Conservation (phyloP, 192 early-diverging fungal species). For the Linnemannia hyalina region DNA sequence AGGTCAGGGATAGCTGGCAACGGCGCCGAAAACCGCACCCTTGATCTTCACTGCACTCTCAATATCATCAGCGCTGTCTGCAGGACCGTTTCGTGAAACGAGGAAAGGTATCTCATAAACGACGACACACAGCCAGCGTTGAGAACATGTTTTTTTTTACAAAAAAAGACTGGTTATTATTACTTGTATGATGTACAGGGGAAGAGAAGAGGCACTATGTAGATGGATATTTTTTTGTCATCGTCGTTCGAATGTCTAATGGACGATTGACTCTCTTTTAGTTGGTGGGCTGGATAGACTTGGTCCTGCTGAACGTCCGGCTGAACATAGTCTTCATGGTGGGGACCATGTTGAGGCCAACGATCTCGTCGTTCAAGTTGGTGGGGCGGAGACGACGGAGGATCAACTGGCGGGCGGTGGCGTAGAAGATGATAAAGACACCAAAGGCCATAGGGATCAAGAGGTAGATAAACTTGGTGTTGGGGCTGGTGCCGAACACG, state of each 20-base stretch:
- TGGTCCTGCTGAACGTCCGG: conserved; percentile 43
- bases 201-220: not conserved
- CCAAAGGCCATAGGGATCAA: conserved; percentile 91
- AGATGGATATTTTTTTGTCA: not conserved
- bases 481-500: conserved; percentile 83
- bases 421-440: conserved; percentile 80
- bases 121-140: too few species aligned
- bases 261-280: not conserved
- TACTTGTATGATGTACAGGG: not conserved
- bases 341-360: conserved; percentile 76
- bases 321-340: conserved; percentile 58
- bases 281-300: conserved; percentile 30
- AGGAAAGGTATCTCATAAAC: too few species aligned
- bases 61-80: too few species aligned
- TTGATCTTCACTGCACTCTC: too few species aligned
- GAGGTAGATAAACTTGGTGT: conserved; percentile 73
- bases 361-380: conserved; percentile 78
- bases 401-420: conserved; percentile 73
- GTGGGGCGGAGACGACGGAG: conserved; percentile 74
- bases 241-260: too few species aligned
- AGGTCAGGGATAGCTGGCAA: too few species aligned
- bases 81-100: too few species aligned
- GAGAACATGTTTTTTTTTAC: not conserved
- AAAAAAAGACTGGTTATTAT: not conserved
- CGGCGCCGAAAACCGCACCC: too few species aligned